Evolutionary conservation across 2,329 filamentous ascomycete genomes (phyloP).

Genomic region (Parascedosporium putredinis): DNA sequence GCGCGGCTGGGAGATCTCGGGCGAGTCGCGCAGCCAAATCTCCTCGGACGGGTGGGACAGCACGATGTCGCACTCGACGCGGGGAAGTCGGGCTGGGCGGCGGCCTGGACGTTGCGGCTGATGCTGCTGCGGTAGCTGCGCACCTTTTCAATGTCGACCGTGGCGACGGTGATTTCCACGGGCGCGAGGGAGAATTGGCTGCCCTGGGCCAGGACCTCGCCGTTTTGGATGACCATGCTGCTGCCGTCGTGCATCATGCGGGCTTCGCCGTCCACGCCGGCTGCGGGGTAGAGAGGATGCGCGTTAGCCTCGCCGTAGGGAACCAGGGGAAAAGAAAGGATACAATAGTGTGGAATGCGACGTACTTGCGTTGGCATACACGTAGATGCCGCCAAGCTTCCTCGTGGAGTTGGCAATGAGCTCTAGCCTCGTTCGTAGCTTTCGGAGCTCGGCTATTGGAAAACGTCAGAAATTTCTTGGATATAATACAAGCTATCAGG

Average conservation of each 20-base stretch:
- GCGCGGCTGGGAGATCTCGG: conserved; percentile 13
- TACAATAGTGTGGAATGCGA: not conserved
- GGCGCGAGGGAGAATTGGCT: conserved; percentile 52
- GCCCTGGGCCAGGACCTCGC: conserved; percentile 51
- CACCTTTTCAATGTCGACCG: conserved; percentile 62
- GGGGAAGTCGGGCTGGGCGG: conserved; percentile 24
- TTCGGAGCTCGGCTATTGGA: conserved; percentile 44
- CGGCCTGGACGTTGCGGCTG: conserved; percentile 48
- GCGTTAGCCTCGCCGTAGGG: too few relatives aligned
- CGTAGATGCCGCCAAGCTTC: conserved; percentile 49
- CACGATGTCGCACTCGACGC: conserved; percentile 20
- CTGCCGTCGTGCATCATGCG: conserved; percentile 28
- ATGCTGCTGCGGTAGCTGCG: conserved; percentile 46
- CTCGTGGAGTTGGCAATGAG: conserved; percentile 57
- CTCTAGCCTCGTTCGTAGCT: conserved; percentile 52
- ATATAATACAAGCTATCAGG: too few relatives aligned
- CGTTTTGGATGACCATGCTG: conserved; percentile 31
- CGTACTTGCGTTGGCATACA: conserved; percentile 25
- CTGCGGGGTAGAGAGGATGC: too few relatives aligned
- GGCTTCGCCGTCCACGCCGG: conserved; percentile 16
- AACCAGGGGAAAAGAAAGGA: not conserved
- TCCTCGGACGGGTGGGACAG: conserved; percentile 16
- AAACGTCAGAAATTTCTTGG: too few relatives aligned
- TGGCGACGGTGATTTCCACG: conserved; percentile 57
- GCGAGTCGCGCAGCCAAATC: conserved; percentile 20